Base-by-base conservation (phyloP, 495 filamentous ascomycete species). In the Penicillium parvum region DNA sequence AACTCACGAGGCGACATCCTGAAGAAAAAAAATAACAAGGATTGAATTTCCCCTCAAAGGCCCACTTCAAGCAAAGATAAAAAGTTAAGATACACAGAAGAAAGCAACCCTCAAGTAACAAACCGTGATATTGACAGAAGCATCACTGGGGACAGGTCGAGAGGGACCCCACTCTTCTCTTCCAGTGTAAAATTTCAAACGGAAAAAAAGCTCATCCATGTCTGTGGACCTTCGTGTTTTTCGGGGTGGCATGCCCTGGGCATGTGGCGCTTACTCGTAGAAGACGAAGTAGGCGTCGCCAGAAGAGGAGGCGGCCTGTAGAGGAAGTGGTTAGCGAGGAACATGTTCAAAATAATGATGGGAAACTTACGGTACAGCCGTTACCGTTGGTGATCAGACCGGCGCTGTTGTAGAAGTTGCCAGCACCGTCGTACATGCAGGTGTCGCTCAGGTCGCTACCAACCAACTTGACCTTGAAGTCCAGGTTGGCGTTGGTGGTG, bases 391-490 rank as follows among this genome's bases (percentile, higher is more conserved):
- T 42, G 32, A 73, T 66, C 37, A 45, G 51, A 17, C 63, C 60
- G 9, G 68, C 74, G 43, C 62, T 67, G 47, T 58, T 46, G 46
- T 61, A 61, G 46, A 72, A 79, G 28, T 72, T 51, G 28, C 86
- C 87, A 45, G 79, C 18, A 11, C 52, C 70, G 45, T 80, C 73
- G 54, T 88, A 87, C 50, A 68, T 78, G 79, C 91, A 96, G 11
- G 64, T 66, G 27, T 77, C 81, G 47, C 67, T 78, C 17, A 86
- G 65, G 55, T 80, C 76, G 25, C 84, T 81, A 49, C 80, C 83
- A 17, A 58, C 43, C 43, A 95, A 82, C 53, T 81, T 77, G 47
- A 94, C 79, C 63, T 78, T 82, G 72, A 80, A 95, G 64, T 85
- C 71, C 12, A 92, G 78, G 22, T 66, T 64, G 19, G 63, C 71